phyloP scores from a whole-genome alignment of 768 basidiomycete genomes.

The Serendipita sp. region DNA sequence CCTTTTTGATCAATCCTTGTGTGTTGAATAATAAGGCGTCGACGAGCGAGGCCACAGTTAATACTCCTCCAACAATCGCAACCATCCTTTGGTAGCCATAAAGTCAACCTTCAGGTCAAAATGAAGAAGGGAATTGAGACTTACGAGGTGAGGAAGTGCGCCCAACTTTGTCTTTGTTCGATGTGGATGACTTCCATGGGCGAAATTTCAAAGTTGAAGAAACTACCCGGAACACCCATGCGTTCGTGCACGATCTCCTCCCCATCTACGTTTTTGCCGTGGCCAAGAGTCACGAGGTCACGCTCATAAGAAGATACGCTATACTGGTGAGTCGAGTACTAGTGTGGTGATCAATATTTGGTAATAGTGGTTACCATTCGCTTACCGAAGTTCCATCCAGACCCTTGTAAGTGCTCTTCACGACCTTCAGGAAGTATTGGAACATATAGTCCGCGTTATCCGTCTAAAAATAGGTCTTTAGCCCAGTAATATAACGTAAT shows the following conservation, averaged over 20 bases:
- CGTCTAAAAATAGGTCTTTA: constrained; percentile 30
- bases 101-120: neutral
- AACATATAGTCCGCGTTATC: constrained; percentile 80
- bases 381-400: constrained; percentile 53
- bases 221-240: constrained; percentile 35
- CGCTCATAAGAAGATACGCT: constrained; percentile 94
- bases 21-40: constrained; percentile 82
- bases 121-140: constrained; percentile 20
- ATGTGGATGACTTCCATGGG: constrained; percentile 87
- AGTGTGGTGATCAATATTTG: constrained; percentile 7
- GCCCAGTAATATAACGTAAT: constrained; percentile 4
- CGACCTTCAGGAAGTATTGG: constrained; percentile 98
- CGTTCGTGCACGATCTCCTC: constrained; percentile 55
- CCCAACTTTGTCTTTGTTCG: constrained; percentile 86
- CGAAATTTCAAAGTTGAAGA: constrained; percentile 93
- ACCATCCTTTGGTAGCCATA: constrained; percentile 48
- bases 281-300: constrained; percentile 50
- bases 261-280: constrained; percentile 43
- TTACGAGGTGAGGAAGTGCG: constrained; percentile 94
- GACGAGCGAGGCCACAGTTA: constrained; percentile 81
- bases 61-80: constrained; percentile 92
- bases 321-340: constrained; percentile 88
- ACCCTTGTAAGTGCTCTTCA: constrained; percentile 86
- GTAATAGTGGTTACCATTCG: constrained; percentile 8
- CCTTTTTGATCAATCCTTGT: constrained; percentile 55